A percentile compares a stretch with the other conserved stretches of the same genome.
Evolutionary conservation across 2,329 filamentous ascomycete species (phyloP).

Genomic region (Chrysosporium keratinophilum): DNA sequence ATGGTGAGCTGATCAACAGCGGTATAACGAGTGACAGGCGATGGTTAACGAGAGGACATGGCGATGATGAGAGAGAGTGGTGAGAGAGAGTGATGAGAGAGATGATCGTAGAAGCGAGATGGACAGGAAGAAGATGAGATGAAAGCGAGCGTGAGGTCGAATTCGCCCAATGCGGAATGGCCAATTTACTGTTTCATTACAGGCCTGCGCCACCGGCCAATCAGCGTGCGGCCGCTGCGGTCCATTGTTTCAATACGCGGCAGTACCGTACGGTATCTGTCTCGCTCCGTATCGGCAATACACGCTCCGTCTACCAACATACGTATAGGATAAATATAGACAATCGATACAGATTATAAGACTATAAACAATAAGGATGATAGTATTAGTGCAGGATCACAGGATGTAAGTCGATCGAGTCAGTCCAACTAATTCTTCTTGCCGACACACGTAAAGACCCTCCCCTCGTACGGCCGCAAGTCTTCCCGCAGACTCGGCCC

Average conservation of each 20-base stretch:
- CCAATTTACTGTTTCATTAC: too few relatives aligned
- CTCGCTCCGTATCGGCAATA: slow-evolving; percentile 20
- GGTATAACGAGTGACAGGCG: neutral
- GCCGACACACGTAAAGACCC: neutral
- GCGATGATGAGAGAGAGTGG: neutral
- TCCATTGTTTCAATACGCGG: neutral
- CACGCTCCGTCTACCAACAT: neutral
- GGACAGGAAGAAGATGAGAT: slow-evolving; percentile 12
- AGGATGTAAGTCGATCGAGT: neutral
- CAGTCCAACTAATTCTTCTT: neutral
- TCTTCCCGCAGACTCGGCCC: neutral
- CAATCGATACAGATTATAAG: too few relatives aligned
- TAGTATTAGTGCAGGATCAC: neutral
- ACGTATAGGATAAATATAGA: too few relatives aligned
- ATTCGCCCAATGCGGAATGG: too few relatives aligned
- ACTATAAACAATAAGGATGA: too few relatives aligned
- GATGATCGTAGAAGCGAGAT: neutral
- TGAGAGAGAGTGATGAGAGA: neutral
- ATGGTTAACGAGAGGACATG: neutral
- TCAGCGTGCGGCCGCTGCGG: neutral
- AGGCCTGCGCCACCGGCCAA: neutral
- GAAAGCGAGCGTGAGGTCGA: slow-evolving; percentile 5
- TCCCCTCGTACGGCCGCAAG: neutral
- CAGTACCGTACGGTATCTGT: neutral
- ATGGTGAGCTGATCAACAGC: slow-evolving; percentile 9